Evolutionary conservation across 2,329 filamentous ascomycete genomes (phyloP), one percentile per base, ranked within the genome.

Genomic region (Cadophora malorum): DNA sequence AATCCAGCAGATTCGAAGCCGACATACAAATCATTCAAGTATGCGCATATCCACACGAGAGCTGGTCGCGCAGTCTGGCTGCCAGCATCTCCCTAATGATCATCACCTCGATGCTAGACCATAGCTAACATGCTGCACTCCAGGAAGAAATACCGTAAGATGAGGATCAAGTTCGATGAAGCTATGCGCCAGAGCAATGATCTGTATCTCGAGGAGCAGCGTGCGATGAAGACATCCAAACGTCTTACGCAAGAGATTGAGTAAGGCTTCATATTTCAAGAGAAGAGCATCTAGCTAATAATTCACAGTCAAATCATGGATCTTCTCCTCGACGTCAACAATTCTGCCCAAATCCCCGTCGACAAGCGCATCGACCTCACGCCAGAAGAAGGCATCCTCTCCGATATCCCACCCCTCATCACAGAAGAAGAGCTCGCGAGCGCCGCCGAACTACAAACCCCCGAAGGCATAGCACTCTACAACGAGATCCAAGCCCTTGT

Each of bases 61-160:
- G n/a, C 35, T 52, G 9, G 16, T 28, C 25, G n/a, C 47, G 9
- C 7, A 47, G 33, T 82, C 9, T 4, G 23, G 10, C 21, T n/a
- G 2, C n/a, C 21, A 41, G 21, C 1, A 1, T 28, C 33, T 28
- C 12, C 33, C 4, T 14, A 10, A 9, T 55, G 4, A 28, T 14
- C 33, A 4, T 59, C 56, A 8, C 2, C 45, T 19, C 16, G 12
- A 25, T 45, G 10, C 12, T 23, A 10, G 2, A 45, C 35, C 16
- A 28, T 31, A 56, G 64, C 74, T 77, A 72, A 77, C 60, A 67
- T 65, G 60, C 23, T 88, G 76, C 91, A 88, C 55, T 91, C 86
- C 84, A 93, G 92, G 86, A 97, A 97, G 82, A 99, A 99, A 84
- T 99, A 96, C 80, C 91, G 91, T 75, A 96, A 96, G 85, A 92